Conservation (phyloP, 2,329 filamentous ascomycete genomes). For the Xylariaceae sp. region DNA sequence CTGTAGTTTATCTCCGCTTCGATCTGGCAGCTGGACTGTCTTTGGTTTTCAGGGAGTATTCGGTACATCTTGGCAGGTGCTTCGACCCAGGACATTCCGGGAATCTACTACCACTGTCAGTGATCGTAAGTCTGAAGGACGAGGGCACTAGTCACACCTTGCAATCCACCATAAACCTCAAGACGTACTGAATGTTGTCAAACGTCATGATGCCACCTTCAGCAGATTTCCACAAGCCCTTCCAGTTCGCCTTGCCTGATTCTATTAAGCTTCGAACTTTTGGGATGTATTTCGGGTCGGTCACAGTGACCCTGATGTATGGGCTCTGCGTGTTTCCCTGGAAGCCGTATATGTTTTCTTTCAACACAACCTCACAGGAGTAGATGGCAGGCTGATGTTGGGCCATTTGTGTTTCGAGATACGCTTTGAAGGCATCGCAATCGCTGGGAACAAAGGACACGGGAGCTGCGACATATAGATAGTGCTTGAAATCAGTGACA, state of each 20-base stretch:
- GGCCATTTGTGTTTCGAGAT: slow-evolving; percentile 73
- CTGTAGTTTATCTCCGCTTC: slow-evolving; percentile 80
- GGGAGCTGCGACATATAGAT: slow-evolving; percentile 88
- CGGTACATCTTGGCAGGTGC: slow-evolving; percentile 68
- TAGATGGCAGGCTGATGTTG: slow-evolving; percentile 69
- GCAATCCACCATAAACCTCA: slow-evolving; percentile 97
- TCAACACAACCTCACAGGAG: slow-evolving; percentile 73
- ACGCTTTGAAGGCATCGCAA: slow-evolving; percentile 71
- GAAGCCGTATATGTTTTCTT: slow-evolving; percentile 90
- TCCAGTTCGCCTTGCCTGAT: slow-evolving; percentile 75
- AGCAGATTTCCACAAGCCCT: slow-evolving; percentile 73
- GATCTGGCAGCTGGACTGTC: slow-evolving; percentile 92
- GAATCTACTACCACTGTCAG: slow-evolving; percentile 50
- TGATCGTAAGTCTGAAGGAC: not conserved
- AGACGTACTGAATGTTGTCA: slow-evolving; percentile 90
- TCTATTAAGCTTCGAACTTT: slow-evolving; percentile 73
- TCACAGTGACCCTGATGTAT: slow-evolving; percentile 90
- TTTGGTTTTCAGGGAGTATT: slow-evolving; percentile 58
- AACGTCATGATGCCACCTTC: slow-evolving; percentile 77
- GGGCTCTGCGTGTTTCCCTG: slow-evolving; percentile 89
- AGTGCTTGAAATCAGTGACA: slow-evolving; percentile 93
- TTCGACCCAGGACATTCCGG: slow-evolving; percentile 97
- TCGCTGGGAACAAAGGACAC: slow-evolving; percentile 73
- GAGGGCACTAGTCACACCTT: slow-evolving; percentile 47
- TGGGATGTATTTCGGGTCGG: slow-evolving; percentile 77